These are phyloP conservation scores for Rutidosis leptorrhynchoides DNA, from an alignment of 129 eudicot species.

Conservation along the genomic window DNA sequence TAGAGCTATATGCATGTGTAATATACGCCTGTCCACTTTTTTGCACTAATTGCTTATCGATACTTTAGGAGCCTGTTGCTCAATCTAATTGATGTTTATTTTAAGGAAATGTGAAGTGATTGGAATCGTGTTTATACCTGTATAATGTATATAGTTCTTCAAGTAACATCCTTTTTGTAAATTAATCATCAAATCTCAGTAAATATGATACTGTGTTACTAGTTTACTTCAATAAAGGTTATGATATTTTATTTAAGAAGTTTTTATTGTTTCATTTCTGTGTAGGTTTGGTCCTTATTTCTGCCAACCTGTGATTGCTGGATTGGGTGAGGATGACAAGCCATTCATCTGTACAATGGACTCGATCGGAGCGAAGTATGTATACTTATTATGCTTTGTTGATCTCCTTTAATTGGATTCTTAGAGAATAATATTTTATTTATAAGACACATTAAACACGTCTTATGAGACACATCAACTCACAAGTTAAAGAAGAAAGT, in stretches of 20 bases:
- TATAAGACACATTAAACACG: background rate
- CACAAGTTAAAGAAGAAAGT: conserved; percentile 4
- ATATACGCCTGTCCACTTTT: background rate
- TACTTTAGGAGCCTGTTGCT: background rate
- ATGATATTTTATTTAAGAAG: background rate
- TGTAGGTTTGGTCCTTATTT: conserved; percentile 94
- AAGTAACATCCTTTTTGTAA: too few species aligned
- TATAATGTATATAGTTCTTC: too few species aligned
- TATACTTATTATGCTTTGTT: conserved; percentile 21
- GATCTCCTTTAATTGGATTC: background rate
- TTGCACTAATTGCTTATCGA: too few species aligned
- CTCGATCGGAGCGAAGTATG: conserved; percentile 95
- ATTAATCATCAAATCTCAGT: too few species aligned
- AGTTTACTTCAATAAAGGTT: too few species aligned
- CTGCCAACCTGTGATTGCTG: conserved; percentile 96
- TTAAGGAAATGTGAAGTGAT: background rate
- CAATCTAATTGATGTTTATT: background rate
- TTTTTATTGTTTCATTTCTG: background rate
- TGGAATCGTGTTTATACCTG: background rate
- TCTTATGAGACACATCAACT: background rate
- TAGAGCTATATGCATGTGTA: background rate
- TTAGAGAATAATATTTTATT: background rate
- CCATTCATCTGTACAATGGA: conserved; percentile 99
- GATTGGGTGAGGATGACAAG: conserved; percentile 87
- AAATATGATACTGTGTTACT: too few species aligned